Percentiles rank a stretch among this genome's conserved stretches.
Conservation (phyloP, 345 rosid species). For the Gossypioides kirkii region DNA sequence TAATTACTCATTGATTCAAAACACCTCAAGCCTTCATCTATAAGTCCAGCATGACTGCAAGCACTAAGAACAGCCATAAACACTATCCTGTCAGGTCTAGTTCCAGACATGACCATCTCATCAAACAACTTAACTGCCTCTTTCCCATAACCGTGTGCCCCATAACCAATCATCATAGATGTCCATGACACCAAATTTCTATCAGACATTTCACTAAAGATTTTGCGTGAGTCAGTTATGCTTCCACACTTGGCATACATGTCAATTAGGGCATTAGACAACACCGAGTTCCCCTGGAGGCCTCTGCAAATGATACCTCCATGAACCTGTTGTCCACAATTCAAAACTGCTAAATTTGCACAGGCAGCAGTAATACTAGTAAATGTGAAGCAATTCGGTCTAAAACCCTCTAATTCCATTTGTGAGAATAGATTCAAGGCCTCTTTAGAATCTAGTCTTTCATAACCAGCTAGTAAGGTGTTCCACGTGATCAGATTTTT, state of each 20-base stretch:
- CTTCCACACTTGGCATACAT: slow-evolving; percentile 94
- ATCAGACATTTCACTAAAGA: slow-evolving; percentile 43
- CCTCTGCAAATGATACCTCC: slow-evolving; percentile 59
- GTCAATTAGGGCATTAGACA: slow-evolving; percentile 73
- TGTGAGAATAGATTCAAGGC: slow-evolving; percentile 52
- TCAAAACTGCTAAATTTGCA: slow-evolving; percentile 58
- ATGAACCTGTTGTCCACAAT: slow-evolving; percentile 82
- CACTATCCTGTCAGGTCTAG: slow-evolving; percentile 69
- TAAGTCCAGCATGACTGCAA: slow-evolving; percentile 83
- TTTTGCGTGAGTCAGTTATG: slow-evolving; percentile 45
- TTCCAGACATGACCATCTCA: slow-evolving; percentile 65
- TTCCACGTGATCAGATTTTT: slow-evolving; percentile 84
- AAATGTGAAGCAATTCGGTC: slow-evolving; percentile 73
- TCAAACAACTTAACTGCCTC: slow-evolving; percentile 71
- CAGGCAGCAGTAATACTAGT: slow-evolving; percentile 72
- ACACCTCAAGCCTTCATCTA: slow-evolving; percentile 74
- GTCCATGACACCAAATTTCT: slow-evolving; percentile 83
- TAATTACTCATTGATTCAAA: slow-evolving; percentile 55
- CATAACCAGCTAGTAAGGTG: slow-evolving; percentile 72
- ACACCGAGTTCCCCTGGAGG: slow-evolving; percentile 41
- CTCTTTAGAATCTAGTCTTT: slow-evolving; percentile 46
- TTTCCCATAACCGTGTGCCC: slow-evolving; percentile 70
- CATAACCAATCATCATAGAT: slow-evolving; percentile 91
- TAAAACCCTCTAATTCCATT: slow-evolving; percentile 60
- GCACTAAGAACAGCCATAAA: slow-evolving; percentile 86